A percentile compares a stretch with the other conserved stretches of the same genome.
Conservation (phyloP, 164 flowering plant genomes). For the Akebia trifoliata region DNA sequence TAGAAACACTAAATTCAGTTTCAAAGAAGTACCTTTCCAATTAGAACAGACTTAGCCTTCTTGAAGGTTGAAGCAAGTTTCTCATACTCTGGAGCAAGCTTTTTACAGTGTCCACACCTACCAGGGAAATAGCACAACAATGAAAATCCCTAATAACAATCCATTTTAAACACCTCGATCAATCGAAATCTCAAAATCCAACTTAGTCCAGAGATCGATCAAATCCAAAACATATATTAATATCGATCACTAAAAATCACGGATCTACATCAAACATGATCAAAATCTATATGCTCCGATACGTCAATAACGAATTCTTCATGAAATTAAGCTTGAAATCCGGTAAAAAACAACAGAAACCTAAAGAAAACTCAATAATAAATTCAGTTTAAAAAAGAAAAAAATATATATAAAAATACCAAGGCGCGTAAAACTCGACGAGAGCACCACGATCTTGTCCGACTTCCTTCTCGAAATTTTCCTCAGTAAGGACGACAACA, state of each 20-base stretch:
- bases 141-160: neutral
- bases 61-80: slow-evolving; percentile 85
- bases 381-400: neutral
- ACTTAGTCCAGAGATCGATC: neutral
- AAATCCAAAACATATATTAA: neutral
- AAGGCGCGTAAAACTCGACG: slow-evolving; percentile 95
- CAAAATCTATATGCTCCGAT: neutral
- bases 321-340: neutral
- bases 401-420: slow-evolving; percentile 34
- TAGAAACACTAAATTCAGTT: neutral
- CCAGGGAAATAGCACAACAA: neutral
- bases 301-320: neutral
- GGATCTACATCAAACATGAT: slow-evolving; percentile 2
- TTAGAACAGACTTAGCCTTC: slow-evolving; percentile 85
- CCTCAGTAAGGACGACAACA: slow-evolving; percentile 49
- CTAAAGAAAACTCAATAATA: neutral
- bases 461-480: slow-evolving; percentile 66
- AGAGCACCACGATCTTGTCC: slow-evolving; percentile 88
- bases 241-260: neutral
- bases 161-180: neutral
- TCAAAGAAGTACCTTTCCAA: slow-evolving; percentile 63
- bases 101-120: slow-evolving; percentile 99
- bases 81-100: slow-evolving; percentile 98
- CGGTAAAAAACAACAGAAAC: neutral
- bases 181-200: neutral